phyloP scores from a whole-genome alignment of 192 early-diverging fungal species.

The Ambispora gerdemannii region DNA sequence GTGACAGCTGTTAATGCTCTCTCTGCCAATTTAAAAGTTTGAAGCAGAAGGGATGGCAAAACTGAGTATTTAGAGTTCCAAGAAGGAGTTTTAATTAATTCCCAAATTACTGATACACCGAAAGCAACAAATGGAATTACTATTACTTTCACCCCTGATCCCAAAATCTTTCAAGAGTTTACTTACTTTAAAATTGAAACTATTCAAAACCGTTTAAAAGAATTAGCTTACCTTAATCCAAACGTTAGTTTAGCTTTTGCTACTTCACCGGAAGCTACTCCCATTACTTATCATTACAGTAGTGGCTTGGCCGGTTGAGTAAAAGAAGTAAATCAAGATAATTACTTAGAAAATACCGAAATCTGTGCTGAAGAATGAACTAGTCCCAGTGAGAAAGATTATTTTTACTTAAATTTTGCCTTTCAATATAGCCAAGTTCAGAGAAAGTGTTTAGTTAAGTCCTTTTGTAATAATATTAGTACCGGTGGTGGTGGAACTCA shows the following conservation, averaged over 20 bases:
- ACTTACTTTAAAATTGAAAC: slow-evolving; percentile 17
- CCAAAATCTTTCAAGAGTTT: slow-evolving; percentile 19
- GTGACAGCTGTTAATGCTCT: slow-evolving; percentile 7
- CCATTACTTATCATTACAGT: slow-evolving; percentile 11
- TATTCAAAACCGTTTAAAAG: slow-evolving; percentile 17
- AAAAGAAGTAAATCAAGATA: slow-evolving; percentile 20
- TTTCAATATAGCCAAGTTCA: slow-evolving; percentile 13
- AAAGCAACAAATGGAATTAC: neutral
- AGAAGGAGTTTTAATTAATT: neutral
- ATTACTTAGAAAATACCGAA: slow-evolving; percentile 22
- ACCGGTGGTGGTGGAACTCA: slow-evolving; percentile 13
- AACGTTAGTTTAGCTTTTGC: neutral
- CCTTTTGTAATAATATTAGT: slow-evolving; percentile 25
- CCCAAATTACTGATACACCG: slow-evolving; percentile 13
- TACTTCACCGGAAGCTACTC: neutral
- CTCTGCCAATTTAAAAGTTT: neutral
- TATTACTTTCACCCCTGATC: slow-evolving; percentile 11
- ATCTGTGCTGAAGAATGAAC: slow-evolving; percentile 14
- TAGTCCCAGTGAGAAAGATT: neutral
- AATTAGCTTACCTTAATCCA: slow-evolving; percentile 18
- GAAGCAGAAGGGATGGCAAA: neutral
- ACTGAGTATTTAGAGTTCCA: neutral
- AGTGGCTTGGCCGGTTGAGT: slow-evolving; percentile 14
- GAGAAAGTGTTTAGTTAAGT: neutral
- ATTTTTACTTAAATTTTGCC: slow-evolving; percentile 27